Conservation (phyloP, 2,329 filamentous ascomycete genomes). For the Huntiella omanensis region DNA sequence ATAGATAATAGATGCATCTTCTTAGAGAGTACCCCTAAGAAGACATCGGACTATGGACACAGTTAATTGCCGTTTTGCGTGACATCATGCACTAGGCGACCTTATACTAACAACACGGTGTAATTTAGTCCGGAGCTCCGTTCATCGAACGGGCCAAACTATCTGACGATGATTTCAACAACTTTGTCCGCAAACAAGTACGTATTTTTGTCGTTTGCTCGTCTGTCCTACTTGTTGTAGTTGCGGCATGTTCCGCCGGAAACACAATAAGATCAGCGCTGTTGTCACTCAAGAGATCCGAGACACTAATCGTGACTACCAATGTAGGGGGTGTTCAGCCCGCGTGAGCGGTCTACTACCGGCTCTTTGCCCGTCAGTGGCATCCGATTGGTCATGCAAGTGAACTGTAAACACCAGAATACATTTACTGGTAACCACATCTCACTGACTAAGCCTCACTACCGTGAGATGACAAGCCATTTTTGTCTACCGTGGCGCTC, state of each 20-base stretch:
- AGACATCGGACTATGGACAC: no score
- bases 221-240: not conserved
- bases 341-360: constrained; percentile 14
- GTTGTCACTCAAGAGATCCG: not conserved
- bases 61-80: no score
- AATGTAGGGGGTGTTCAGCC: not conserved
- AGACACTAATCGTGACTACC: not conserved
- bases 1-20: not conserved
- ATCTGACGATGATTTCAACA: constrained; percentile 31
- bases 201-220: constrained; percentile 13
- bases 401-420: constrained; percentile 34
- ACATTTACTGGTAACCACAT: constrained; percentile 38
- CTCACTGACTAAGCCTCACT: constrained; percentile 30
- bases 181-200: constrained; percentile 33
- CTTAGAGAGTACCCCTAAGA: not conserved
- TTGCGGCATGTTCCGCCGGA: not conserved
- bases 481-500: constrained; percentile 35
- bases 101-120: no score
- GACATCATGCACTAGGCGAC: no score
- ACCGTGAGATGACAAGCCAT: constrained; percentile 35
- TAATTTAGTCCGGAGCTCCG: not conserved
- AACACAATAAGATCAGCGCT: not conserved
- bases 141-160: constrained; percentile 12
- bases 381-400: constrained; percentile 37
- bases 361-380: constrained; percentile 29